A percentile compares a stretch with the other conserved stretches of the same genome.
Evolutionary conservation across 768 basidiomycete species (phyloP).

Genomic region (Lyophyllum decastes): DNA sequence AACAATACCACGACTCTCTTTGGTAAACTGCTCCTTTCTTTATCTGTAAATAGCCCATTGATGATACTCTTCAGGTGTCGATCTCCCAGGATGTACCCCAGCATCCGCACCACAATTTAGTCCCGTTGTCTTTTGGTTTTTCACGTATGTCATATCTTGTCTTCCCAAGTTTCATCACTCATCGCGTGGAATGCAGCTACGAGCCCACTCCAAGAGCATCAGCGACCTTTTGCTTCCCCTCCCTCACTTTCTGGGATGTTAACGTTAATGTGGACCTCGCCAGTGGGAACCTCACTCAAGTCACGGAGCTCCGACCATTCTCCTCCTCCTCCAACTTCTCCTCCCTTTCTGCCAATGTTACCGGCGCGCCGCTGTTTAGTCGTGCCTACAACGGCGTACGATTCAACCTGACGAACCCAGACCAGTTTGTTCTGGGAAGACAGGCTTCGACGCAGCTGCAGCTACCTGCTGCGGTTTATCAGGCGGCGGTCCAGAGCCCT

Average conservation of each 20-base stretch:
- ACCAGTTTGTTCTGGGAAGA: constrained; percentile 39
- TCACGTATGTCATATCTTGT: constrained; percentile 33
- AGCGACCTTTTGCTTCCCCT: constrained; percentile 49
- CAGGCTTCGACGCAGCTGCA: constrained; percentile 46
- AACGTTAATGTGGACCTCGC: constrained; percentile 44
- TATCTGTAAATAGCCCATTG: background rate
- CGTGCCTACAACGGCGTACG: constrained; percentile 56
- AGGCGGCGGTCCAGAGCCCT: constrained; percentile 40
- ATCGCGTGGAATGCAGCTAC: constrained; percentile 23
- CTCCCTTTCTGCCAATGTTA: constrained; percentile 43
- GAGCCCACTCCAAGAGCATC: constrained; percentile 38
- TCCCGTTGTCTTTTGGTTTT: constrained; percentile 61
- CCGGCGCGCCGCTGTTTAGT: constrained; percentile 43
- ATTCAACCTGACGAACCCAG: constrained; percentile 44
- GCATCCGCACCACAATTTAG: constrained; percentile 35
- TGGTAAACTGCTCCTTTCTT: constrained; percentile 28
- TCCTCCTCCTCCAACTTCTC: constrained; percentile 39
- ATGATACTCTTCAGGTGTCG: constrained; percentile 25
- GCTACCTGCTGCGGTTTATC: constrained; percentile 53
- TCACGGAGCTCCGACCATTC: constrained; percentile 42
- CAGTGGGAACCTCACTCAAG: constrained; percentile 42
- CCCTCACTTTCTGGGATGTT: constrained; percentile 45
- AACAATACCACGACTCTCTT: constrained; percentile 42
- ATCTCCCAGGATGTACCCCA: constrained; percentile 27
- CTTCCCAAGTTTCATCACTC: background rate